Evolutionary conservation across 768 basidiomycete genomes (phyloP).

Genomic region (Mycena maculata): DNA sequence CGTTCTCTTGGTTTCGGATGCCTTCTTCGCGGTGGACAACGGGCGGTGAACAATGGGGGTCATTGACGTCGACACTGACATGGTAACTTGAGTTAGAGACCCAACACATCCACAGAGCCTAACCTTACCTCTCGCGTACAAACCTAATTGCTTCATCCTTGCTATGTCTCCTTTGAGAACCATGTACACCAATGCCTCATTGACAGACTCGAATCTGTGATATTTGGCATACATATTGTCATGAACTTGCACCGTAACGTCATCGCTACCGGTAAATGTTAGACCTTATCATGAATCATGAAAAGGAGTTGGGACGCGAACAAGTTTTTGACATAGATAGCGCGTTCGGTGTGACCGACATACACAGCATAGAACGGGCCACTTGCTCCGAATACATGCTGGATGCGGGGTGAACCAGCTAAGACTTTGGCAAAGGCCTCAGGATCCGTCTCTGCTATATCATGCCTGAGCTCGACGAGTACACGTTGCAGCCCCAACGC

Average conservation of each 20-base stretch:
- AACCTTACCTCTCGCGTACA: not conserved
- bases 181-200: conserved; percentile 16
- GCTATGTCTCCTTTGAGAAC: conserved; percentile 1
- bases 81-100: not conserved
- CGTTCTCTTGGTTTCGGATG: not conserved
- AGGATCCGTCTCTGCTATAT: not conserved
- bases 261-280: not conserved
- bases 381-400: not conserved
- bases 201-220: not conserved
- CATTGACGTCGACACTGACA: too few species aligned
- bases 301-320: not conserved
- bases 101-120: too few species aligned
- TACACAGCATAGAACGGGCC: conserved; percentile 20
- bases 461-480: not conserved
- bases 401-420: not conserved
- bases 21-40: not conserved
- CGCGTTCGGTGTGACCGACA: not conserved
- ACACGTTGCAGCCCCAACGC: not conserved
- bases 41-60: not conserved
- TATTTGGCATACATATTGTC: not conserved
- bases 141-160: not conserved
- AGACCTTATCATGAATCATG: not conserved
- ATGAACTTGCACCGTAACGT: conserved; percentile 4
- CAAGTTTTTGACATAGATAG: conserved; percentile 7
- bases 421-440: conserved; percentile 4